Conservation (phyloP, 108 stramenopile species). For the Fistulifera pelliculosa region DNA sequence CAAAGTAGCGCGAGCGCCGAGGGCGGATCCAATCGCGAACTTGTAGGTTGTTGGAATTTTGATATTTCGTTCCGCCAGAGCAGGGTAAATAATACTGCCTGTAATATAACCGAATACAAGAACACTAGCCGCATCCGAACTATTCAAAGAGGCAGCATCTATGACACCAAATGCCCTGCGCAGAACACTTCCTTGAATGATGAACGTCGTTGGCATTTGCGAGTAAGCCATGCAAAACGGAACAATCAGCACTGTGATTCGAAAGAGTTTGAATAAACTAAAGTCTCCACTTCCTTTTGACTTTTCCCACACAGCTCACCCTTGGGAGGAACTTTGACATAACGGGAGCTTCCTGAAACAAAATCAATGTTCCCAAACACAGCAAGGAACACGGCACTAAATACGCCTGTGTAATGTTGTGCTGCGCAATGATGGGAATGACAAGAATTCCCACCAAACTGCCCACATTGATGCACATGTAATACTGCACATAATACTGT, state of each 20-base stretch:
- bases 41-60: constrained; percentile 75
- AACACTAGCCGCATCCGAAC: constrained; percentile 68
- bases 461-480: constrained; percentile 86
- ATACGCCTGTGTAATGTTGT: constrained; percentile 66
- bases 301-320: neutral
- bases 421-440: constrained; percentile 65
- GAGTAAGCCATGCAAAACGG: constrained; percentile 84
- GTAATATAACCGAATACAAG: constrained; percentile 63
- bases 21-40: constrained; percentile 71
- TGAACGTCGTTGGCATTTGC: constrained; percentile 83
- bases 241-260: constrained; percentile 47
- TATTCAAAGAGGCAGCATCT: constrained; percentile 82
- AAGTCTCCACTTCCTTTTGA: constrained; percentile 2
- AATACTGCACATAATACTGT: constrained; percentile 78
- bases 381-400: constrained; percentile 62
- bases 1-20: constrained; percentile 63
- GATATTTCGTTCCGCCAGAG: constrained; percentile 45
- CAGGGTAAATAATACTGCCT: constrained; percentile 59
- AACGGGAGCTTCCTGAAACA: constrained; percentile 46
- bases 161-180: constrained; percentile 56
- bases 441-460: constrained; percentile 72
- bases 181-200: constrained; percentile 80
- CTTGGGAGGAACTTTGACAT: constrained; percentile 24
- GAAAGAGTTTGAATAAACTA: constrained; percentile 36
- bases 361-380: constrained; percentile 50